Conservation (phyloP, 164 flowering plant species). For the Piper betle region DNA sequence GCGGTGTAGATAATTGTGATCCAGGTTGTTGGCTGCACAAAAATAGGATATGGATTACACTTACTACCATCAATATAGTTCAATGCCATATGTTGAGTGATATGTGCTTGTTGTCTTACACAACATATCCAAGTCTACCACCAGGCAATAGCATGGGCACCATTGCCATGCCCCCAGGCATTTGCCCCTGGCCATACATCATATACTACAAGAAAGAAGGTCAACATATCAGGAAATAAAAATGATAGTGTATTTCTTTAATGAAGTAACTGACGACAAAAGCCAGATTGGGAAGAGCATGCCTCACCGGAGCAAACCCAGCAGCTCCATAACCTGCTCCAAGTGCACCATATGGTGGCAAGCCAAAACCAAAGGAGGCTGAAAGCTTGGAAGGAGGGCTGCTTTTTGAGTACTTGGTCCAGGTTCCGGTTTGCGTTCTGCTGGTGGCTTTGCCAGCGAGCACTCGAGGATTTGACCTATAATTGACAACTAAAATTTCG, state of each 20-base stretch:
- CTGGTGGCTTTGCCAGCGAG: constrained; percentile 86
- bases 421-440: constrained; percentile 47
- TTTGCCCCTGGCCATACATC: constrained; percentile 63
- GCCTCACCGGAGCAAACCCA: constrained; percentile 43
- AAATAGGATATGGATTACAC: neutral
- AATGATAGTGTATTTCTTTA: neutral
- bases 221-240: neutral
- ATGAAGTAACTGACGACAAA: neutral
- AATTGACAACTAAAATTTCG: constrained; percentile 1
- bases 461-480: constrained; percentile 79
- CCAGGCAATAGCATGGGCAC: constrained; percentile 85
- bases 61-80: neutral
- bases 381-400: constrained; percentile 43
- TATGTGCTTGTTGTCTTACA: constrained; percentile 38
- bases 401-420: constrained; percentile 37
- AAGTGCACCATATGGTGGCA: constrained; percentile 51
- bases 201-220: constrained; percentile 44
- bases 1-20: constrained; percentile 1
- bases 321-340: constrained; percentile 60
- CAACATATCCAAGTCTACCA: constrained; percentile 79
- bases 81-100: no score
- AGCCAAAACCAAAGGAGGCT: constrained; percentile 58
- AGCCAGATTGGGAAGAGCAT: neutral
- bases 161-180: constrained; percentile 80
- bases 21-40: constrained; percentile 12